These are phyloP conservation scores for Blumeriella jaapii DNA, from an alignment of 2,329 filamentous ascomycete species.

Conservation along the genomic window DNA sequence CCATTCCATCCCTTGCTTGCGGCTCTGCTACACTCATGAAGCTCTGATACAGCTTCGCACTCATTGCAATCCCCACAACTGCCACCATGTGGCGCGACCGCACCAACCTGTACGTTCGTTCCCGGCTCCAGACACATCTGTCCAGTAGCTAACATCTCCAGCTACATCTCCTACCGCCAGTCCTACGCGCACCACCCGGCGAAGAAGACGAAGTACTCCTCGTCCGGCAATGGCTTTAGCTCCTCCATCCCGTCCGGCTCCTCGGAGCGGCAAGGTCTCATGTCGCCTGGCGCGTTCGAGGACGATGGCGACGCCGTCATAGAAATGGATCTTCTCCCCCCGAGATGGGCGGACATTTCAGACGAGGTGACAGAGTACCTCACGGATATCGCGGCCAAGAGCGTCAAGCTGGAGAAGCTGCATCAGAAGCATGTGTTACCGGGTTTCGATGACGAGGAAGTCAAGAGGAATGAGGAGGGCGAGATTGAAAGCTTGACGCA, in stretches of 20 bases:
- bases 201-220: conserved; percentile 62
- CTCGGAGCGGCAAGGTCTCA: conserved; percentile 66
- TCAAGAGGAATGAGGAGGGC: conserved; percentile 74
- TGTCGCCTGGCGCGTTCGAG: conserved; percentile 64
- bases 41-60: conserved; percentile 4
- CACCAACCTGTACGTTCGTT: conserved; percentile 88
- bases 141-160: conserved; percentile 32
- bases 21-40: not conserved
- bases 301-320: conserved; percentile 92
- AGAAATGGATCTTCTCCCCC: conserved; percentile 94
- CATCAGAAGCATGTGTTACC: conserved; percentile 96
- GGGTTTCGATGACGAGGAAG: conserved; percentile 89
- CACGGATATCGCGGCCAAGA: conserved; percentile 68
- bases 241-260: conserved; percentile 45
- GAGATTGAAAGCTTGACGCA: conserved; percentile 88
- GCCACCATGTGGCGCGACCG: conserved; percentile 95
- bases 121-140: conserved; percentile 13
- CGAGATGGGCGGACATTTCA: conserved; percentile 89
- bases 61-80: conserved; percentile 3
- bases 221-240: conserved; percentile 42
- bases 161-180: conserved; percentile 98
- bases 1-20: conserved; percentile 1
- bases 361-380: conserved; percentile 85
- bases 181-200: conserved; percentile 92
- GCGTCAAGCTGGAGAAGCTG: conserved; percentile 75